Evolutionary conservation across 768 basidiomycete genomes (phyloP).

Genomic region (Leccinum rimulosum): DNA sequence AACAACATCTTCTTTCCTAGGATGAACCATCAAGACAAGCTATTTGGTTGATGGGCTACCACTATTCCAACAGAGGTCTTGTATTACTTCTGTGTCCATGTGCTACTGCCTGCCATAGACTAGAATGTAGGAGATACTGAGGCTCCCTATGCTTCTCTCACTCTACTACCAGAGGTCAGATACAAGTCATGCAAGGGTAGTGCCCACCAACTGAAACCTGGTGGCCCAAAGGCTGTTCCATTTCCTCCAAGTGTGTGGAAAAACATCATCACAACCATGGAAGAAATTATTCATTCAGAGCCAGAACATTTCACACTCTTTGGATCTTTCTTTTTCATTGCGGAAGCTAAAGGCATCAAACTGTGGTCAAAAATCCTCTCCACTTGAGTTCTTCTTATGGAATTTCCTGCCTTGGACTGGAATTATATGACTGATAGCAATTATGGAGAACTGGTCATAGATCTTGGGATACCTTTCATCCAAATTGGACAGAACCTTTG

Average conservation of each 20-base stretch:
- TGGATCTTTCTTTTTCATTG: constrained; percentile 1
- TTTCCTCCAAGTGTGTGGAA: not conserved
- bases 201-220: not conserved
- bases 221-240: constrained; percentile 7
- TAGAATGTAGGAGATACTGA: not conserved
- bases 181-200: constrained; percentile 8
- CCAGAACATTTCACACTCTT: not conserved
- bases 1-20: constrained; percentile 11
- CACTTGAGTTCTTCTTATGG: not conserved
- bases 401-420: not conserved
- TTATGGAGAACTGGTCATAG: not conserved
- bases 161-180: not conserved
- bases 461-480: not conserved
- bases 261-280: constrained; percentile 5
- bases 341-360: not conserved
- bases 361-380: not conserved
- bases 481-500: not conserved
- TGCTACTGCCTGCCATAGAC: constrained; percentile 8
- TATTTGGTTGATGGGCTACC: not conserved
- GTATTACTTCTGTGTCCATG: constrained; percentile 7
- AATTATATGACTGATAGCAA: not conserved
- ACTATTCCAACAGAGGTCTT: constrained; percentile 9
- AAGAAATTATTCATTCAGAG: not conserved
- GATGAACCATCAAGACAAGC: constrained; percentile 11
- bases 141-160: constrained; percentile 9